Evolutionary conservation across 1,284 basidiomycete genomes (phyloP), one percentile per base, ranked within the genome.

Genomic region (Austroboletus niveus): DNA sequence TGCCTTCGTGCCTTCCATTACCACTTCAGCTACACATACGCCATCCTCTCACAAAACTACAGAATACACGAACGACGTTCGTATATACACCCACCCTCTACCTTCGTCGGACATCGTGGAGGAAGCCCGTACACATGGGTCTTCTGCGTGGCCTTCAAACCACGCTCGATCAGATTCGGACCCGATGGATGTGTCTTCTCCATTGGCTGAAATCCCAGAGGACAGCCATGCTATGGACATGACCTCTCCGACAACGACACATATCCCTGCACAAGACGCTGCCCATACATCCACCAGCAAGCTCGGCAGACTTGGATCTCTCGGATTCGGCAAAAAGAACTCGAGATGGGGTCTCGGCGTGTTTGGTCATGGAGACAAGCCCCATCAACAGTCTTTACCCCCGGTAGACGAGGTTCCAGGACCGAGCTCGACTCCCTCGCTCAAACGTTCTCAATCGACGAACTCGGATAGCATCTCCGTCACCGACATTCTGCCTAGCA

Each of bases 381-480:
- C 75, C 32, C 77, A 83, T 60, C 78, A 79, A 51, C 72, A 75
- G 47, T 65, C 69, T 24, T 75, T 92, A 5, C 81, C 87, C 17
- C 82, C 89, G 24, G 81, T 91, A 45, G 87, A 89, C 48, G 88
- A 91, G 69, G 71, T 81, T 42, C 72, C 81, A 46, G 71, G 77
- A 57, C 75, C 81, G 51, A 73, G 72, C 57, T 81, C 80, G 12
- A 77, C 77, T 9, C 78, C 82, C 24, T 84, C 87, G 15, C 82
- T 94, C 69, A 95, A 95, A 73, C 89, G 93, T 39, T 85, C 89
- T 3, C 89, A 92, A 61, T 92, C 92, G 14, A 85, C 87, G 42
- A 87, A 86, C 60, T 85, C 82, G 24, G 88, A 89, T 62, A 82
- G 84, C 62, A 78, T 75, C 50, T 85, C 84, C 7, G 61, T 82